These are phyloP conservation scores for Cronartium ribicola DNA, from an alignment of 1,284 basidiomycete genomes.

Conservation along the genomic window DNA sequence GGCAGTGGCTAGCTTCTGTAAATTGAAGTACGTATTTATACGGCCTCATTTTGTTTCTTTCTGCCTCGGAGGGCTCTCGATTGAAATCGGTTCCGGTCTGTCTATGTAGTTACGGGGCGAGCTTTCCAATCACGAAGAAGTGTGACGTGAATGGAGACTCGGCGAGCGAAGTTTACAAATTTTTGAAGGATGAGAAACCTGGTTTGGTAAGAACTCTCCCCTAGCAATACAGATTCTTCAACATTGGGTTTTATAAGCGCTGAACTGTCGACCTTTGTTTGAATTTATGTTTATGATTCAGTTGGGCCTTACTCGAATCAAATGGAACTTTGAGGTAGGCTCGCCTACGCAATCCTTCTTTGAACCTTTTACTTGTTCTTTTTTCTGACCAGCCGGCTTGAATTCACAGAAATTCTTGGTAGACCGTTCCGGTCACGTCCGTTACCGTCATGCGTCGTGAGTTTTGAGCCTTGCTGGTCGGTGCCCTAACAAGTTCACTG, in stretches of 20 bases:
- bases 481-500: not conserved
- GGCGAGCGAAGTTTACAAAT: slow-evolving; percentile 14
- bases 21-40: slow-evolving; percentile 16
- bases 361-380: not conserved
- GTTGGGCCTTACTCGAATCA: slow-evolving; percentile 31
- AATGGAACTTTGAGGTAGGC: slow-evolving; percentile 41
- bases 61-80: not conserved
- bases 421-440: slow-evolving; percentile 28
- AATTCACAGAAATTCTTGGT: slow-evolving; percentile 31
- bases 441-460: slow-evolving; percentile 38
- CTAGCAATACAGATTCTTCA: too few species aligned
- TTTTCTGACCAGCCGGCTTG: not conserved
- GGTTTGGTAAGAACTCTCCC: slow-evolving; percentile 13
- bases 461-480: not conserved
- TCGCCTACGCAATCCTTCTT: not conserved
- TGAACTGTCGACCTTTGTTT: not conserved
- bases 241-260: too few species aligned
- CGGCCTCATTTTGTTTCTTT: not conserved
- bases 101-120: slow-evolving; percentile 27
- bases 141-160: slow-evolving; percentile 40
- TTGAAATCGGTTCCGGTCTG: not conserved
- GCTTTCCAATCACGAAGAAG: slow-evolving; percentile 22
- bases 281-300: not conserved
- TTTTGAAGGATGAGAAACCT: slow-evolving; percentile 27
- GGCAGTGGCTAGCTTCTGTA: slow-evolving; percentile 29